These are phyloP conservation scores for Trichoderma hamatum DNA, from an alignment of 2,329 filamentous ascomycete species.

Conservation along the genomic window DNA sequence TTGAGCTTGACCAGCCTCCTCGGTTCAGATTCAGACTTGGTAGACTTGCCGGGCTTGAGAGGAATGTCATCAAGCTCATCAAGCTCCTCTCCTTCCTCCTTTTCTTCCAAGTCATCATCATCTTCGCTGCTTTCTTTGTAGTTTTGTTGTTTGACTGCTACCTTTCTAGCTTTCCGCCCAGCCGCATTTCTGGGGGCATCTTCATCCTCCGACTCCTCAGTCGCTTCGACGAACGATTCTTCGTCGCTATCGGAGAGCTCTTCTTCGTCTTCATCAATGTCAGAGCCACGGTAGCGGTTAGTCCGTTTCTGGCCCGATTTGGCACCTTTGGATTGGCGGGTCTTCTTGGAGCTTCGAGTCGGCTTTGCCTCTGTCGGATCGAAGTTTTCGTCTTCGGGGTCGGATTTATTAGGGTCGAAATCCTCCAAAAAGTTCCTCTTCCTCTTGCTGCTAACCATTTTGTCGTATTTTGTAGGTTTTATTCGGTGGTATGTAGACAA, in stretches of 20 bases:
- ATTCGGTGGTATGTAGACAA: background rate
- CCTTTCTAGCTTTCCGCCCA: constrained; percentile 54
- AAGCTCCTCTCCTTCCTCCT: constrained; percentile 31
- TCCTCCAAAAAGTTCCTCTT: constrained; percentile 58
- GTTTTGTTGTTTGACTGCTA: constrained; percentile 48
- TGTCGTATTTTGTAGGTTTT: background rate
- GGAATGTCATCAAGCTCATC: constrained; percentile 33
- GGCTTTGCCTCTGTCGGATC: constrained; percentile 55
- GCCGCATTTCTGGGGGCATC: constrained; percentile 50
- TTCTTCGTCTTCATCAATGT: constrained; percentile 65
- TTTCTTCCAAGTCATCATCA: constrained; percentile 40
- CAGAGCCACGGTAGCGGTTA: constrained; percentile 59
- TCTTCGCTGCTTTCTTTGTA: constrained; percentile 52
- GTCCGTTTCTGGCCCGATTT: constrained; percentile 42
- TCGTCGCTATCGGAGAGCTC: constrained; percentile 57
- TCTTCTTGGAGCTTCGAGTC: constrained; percentile 47
- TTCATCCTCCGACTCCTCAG: constrained; percentile 48
- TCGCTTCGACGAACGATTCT: constrained; percentile 51
- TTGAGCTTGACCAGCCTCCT: constrained; percentile 52
- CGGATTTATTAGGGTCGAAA: constrained; percentile 69
- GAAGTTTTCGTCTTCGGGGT: constrained; percentile 68
- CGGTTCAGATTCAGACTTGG: constrained; percentile 36
- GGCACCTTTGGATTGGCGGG: constrained; percentile 44
- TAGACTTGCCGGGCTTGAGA: constrained; percentile 32
- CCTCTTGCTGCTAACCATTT: constrained; percentile 51